Evolutionary conservation across 108 stramenopile species (phyloP).

Genomic region (Ochromonas danica): DNA sequence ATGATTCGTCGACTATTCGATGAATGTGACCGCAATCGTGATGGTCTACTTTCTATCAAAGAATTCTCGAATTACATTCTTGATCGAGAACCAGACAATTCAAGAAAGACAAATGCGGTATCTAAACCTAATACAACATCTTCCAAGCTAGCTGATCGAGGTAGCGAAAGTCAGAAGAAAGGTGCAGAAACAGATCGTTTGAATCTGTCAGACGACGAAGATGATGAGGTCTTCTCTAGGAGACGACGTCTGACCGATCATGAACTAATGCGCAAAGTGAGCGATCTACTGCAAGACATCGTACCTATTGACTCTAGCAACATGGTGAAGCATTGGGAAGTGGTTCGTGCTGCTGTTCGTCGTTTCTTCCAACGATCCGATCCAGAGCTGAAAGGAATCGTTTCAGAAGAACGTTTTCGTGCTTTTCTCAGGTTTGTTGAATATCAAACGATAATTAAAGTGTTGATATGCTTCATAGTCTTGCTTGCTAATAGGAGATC

Average conservation of each 20-base stretch:
- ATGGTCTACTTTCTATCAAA: slow-evolving; percentile 30
- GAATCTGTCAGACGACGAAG: slow-evolving; percentile 26
- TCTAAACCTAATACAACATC: not conserved
- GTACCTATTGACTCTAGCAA: not conserved
- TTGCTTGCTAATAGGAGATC: not conserved
- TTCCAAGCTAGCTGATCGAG: not conserved
- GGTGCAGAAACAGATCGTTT: no score
- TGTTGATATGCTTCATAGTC: no score
- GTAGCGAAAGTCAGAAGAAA: not conserved
- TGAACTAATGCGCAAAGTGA: slow-evolving; percentile 24
- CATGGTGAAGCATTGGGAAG: slow-evolving; percentile 8
- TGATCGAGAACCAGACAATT: not conserved
- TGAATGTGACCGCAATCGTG: slow-evolving; percentile 30
- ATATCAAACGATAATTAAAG: not conserved
- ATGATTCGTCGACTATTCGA: slow-evolving; percentile 29
- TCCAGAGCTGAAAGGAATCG: slow-evolving; percentile 19
- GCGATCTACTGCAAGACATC: not conserved
- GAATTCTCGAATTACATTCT: slow-evolving; percentile 22
- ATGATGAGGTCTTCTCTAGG: slow-evolving; percentile 8
- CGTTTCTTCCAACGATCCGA: slow-evolving; percentile 32
- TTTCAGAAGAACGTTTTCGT: slow-evolving; percentile 26
- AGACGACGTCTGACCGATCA: not conserved
- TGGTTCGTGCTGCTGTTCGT: not conserved
- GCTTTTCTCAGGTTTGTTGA: slow-evolving; percentile 5
- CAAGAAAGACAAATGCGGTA: not conserved